Percentiles rank a stretch among this genome's conserved stretches.
These are phyloP conservation scores for Gossypium arboreum DNA, from an alignment of 345 rosid genomes.

Conservation along the genomic window DNA sequence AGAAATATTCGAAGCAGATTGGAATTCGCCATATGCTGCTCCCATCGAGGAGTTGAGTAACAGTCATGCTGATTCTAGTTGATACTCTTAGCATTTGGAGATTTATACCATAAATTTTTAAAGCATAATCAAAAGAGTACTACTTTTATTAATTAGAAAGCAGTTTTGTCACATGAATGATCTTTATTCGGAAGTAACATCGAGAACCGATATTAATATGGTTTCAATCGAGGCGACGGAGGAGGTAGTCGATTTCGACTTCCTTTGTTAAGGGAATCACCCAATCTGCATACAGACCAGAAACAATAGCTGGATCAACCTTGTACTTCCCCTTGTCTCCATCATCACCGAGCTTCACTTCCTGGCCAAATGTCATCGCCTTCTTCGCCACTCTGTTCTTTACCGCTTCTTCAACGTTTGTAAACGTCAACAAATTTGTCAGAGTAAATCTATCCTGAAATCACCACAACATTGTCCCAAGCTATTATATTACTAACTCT, in stretches of 20 bases:
- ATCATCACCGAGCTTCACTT: constrained; percentile 33
- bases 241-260: constrained; percentile 80
- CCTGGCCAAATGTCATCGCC: constrained; percentile 66
- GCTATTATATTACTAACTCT: neutral
- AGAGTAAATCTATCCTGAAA: constrained; percentile 63
- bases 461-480: neutral
- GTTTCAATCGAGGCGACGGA: constrained; percentile 61
- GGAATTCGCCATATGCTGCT: constrained; percentile 73
- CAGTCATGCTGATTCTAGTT: constrained; percentile 28
- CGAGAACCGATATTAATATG: neutral
- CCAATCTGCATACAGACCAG: constrained; percentile 75
- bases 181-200: constrained; percentile 3
- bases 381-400: constrained; percentile 84
- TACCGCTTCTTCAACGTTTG: constrained; percentile 67
- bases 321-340: constrained; percentile 32
- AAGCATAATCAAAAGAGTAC: neutral
- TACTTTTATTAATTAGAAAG: neutral
- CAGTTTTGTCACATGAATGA: neutral
- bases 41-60: constrained; percentile 38
- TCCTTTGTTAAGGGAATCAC: constrained; percentile 77
- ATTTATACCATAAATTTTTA: neutral
- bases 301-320: constrained; percentile 61
- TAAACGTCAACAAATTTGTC: constrained; percentile 70
- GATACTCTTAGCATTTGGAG: constrained; percentile 8
- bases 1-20: constrained; percentile 72